Base-by-base conservation (phyloP, 495 filamentous ascomycete genomes). In the Corynascus novoguineensis region DNA sequence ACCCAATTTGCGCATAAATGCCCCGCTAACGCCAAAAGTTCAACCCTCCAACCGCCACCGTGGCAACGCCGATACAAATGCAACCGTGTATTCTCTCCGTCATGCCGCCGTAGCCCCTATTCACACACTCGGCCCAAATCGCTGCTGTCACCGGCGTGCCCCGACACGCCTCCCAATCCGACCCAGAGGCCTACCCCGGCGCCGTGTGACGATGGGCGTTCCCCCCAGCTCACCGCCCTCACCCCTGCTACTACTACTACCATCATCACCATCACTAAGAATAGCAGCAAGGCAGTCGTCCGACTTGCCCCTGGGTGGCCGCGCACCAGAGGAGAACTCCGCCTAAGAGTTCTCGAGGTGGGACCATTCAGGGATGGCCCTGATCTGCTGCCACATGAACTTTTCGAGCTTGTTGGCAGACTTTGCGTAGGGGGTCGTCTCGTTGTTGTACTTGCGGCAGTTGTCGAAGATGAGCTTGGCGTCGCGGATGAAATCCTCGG, bases 331-430 rank as follows among this genome's bases (percentile, higher is more conserved):
- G n/a, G 12, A 14, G 19, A 9, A 38, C 22, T 31, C 51, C 46
- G 47, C 50, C 73, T 75, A 75, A 46, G 73, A 70, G 8, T 46
- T 40, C 66, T 75, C 76, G 38, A 79, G 75, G 61, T 83, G 78
- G n/a, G 88, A 92, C 93, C 95, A 98, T 79, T 98, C 93, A 10
- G 93, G 93, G 53, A 97, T 90, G 56, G 87, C 86, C 64, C 87
- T 86, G 64, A 98, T 87, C 76, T 96, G 91, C 57, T 81, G 76
- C 85, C 88, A 97, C 93, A 98, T 95, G 67, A 84, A 96, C 72
- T 93, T 97, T 74, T 98, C 93, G 38, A 98, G 73, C 73, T 92
- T 93, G 72, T 89, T 96, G 22, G 93, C 93, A 53, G 86, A 89
- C 75, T 98, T 98, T 27, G 90, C 90, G 72, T 98, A 98, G 2